Base-by-base conservation (phyloP, 2,329 filamentous ascomycete genomes). In the Penicillium psychrosexuale region DNA sequence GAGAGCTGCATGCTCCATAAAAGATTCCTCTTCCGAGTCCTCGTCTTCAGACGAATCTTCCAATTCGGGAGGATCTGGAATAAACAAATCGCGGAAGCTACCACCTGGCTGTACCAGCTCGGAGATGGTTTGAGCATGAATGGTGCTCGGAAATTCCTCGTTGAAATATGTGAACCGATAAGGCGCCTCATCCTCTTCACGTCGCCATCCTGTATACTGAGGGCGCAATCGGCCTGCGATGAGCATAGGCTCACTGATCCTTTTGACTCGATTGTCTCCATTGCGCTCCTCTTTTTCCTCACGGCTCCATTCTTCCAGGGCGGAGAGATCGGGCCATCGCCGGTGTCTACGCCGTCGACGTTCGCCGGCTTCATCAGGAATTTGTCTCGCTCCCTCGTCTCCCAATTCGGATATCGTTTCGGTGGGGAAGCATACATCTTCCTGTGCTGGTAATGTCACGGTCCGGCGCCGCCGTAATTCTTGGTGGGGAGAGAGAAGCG, bases 131-230 rank as follows among this genome's bases (percentile, higher is more conserved):
- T 96, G 90, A 57, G 91, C 94, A 73, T 99, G 94, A 58, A 99
- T 95, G 0, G 94, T 99, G 72, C 90, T 95, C 66, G 91, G 88
- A 53, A 97, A 91, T 60, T 96, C 91, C 70, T 97, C 94, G 72
- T 97, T 97, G 80, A 99, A 99, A 73, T 99, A 99, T 0, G 94
- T 97, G 72, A 97, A 99, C 27, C 94, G 84, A 71, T 95, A 97
- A 0, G 94, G 94, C 0, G 88, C 85, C 61, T 97, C 93, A 57
- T 96, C 92, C 60, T 94, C 90, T 50, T 90, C 86, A 37, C 88
- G 84, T 70, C 91, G 93, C 93, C 93, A 99, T 13, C 84, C 83
- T 63, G 83, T 84, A 60, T 89, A 86, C 37, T 90, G 85, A 12
- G 92, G 91, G 5, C 94, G 86, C 42, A 99, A 77, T 51, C 94